Evolutionary conservation across 208 protist genomes (phyloP).

Genomic region (Leishmania aethiopica): DNA sequence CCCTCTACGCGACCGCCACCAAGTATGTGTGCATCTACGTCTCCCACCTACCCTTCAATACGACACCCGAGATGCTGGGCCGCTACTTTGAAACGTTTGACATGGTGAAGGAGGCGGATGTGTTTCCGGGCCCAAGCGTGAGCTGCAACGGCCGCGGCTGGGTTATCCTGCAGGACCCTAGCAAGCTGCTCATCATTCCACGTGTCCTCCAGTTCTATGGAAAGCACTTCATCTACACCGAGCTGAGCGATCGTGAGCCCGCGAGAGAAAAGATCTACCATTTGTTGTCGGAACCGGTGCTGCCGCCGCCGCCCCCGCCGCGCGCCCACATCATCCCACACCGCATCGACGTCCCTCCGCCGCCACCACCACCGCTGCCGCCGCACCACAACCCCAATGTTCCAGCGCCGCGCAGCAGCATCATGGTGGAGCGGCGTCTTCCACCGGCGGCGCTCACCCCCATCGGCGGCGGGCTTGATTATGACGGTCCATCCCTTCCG

Average conservation of each 20-base stretch:
- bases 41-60: constrained; percentile 60
- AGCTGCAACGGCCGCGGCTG: constrained; percentile 73
- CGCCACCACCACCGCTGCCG: constrained; percentile 9
- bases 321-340: constrained; percentile 22
- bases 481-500: constrained; percentile 17
- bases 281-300: constrained; percentile 12
- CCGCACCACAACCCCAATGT: constrained; percentile 25
- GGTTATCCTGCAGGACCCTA: constrained; percentile 68
- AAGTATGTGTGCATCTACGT: constrained; percentile 74
- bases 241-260: constrained; percentile 65
- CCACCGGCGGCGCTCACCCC: constrained; percentile 24
- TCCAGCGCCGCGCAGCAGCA: constrained; percentile 32
- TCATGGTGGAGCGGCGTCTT: constrained; percentile 15
- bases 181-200: constrained; percentile 56
- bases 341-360: constrained; percentile 24
- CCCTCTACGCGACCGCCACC: constrained; percentile 30
- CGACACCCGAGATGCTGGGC: constrained; percentile 76
- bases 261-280: constrained; percentile 29
- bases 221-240: constrained; percentile 61
- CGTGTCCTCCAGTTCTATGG: constrained; percentile 71
- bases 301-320: constrained; percentile 29
- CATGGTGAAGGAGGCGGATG: constrained; percentile 68
- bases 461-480: constrained; percentile 27
- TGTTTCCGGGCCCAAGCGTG: constrained; percentile 44
- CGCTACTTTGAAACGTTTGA: constrained; percentile 78